Evolutionary conservation across 2,329 filamentous ascomycete genomes (phyloP), one percentile per base, ranked within the genome.

Genomic region (Botrytis aclada): DNA sequence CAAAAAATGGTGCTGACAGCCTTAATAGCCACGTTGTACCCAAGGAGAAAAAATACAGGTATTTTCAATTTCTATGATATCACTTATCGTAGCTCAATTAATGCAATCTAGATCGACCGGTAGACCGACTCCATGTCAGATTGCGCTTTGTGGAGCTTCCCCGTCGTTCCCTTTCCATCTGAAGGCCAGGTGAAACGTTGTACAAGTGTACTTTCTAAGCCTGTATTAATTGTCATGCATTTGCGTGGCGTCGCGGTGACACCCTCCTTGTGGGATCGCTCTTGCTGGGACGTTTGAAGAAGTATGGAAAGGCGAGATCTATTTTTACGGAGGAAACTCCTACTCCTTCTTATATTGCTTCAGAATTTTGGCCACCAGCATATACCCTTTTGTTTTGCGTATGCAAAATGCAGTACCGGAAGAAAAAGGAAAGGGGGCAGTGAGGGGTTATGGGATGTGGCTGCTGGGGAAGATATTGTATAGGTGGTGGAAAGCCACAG

Each of bases 111-210:
- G 47, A 67, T 56, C 34, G 16, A 32, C 25, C 34, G 45, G 16
- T 37, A 39, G 64, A 29, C 47, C 34, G 34, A 56, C 64, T 67
- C 47, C 47, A 47, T 37, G n/a, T 29, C 10, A 14, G 34, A n/a
- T 56, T 3, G 34, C 34, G n/a, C 22, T 47, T 39, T 66, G 32
- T 51, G 63, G 45, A 37, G 37, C 63, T 22, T 37, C 14, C 32
- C 43, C 34, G 47, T 39, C 10, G 45, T 51, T 29, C 34, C 47
- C 22, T 20, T 43, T 63, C 61, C 39, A 32, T 67, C 64, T 56
- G 64, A 67, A 67, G 47, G 34, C 47, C 25, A 41, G 14, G 9
- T 56, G 25, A 67, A 67, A 67, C 64, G 45, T 41, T 41, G n/a
- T 22, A 41, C 25, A 25, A 41, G 54, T 41, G 47, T 6, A 39